These are phyloP conservation scores for Akebia trifoliata DNA, from an alignment of 164 flowering plant species.

Conservation along the genomic window DNA sequence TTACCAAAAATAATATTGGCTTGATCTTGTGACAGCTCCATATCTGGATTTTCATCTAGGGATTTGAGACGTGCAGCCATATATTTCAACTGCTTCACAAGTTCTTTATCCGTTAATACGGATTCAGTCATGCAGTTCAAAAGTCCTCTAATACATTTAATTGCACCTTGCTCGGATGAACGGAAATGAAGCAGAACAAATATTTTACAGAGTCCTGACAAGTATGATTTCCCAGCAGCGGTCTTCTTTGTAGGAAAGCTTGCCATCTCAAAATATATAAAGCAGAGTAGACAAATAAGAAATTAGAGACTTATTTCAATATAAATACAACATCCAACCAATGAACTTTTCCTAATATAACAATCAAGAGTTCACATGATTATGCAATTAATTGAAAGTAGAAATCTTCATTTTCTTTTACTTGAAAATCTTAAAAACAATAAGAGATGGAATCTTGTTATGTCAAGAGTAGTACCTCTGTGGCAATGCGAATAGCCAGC, in stretches of 20 bases:
- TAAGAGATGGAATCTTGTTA: not conserved
- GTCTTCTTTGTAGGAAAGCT: constrained; percentile 65
- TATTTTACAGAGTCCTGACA: constrained; percentile 62
- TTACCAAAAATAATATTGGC: constrained; percentile 58
- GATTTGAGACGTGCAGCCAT: constrained; percentile 57
- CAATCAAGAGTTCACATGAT: not conserved
- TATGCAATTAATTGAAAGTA: not conserved
- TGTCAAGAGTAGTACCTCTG: constrained; percentile 50
- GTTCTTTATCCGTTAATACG: constrained; percentile 57
- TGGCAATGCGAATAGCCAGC: constrained; percentile 78
- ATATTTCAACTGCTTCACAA: constrained; percentile 60
- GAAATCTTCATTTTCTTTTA: not conserved
- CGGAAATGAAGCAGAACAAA: constrained; percentile 56
- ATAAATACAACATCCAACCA: not conserved
- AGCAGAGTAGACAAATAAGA: constrained; percentile 6
- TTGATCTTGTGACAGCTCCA: constrained; percentile 47
- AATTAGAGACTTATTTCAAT: not conserved
- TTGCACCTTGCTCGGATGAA: constrained; percentile 56
- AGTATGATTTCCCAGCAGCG: constrained; percentile 70
- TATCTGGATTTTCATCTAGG: constrained; percentile 55
- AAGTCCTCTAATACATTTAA: constrained; percentile 64
- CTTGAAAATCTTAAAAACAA: not conserved
- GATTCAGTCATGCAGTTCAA: constrained; percentile 40
- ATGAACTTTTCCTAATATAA: no score
- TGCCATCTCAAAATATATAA: constrained; percentile 55